phyloP scores from a whole-genome alignment of 2,329 filamentous ascomycete species.

The Biscogniauxia sp. region DNA sequence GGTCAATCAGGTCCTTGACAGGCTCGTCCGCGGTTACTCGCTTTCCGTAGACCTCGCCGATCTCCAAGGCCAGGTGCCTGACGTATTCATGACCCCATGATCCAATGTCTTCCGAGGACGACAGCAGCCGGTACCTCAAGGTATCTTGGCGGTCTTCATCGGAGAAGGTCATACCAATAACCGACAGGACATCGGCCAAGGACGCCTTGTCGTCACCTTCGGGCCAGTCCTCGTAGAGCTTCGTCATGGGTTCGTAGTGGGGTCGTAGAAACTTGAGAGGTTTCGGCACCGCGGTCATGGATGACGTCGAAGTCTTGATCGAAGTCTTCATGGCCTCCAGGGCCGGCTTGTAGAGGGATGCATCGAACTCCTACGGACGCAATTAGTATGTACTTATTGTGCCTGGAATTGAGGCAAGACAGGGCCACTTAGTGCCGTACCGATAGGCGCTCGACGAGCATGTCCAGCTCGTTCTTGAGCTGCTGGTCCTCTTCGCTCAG shows the following conservation, averaged over 20 bases:
- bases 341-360: slow-evolving; percentile 83
- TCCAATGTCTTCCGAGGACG: slow-evolving; percentile 86
- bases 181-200: slow-evolving; percentile 91
- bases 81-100: slow-evolving; percentile 99
- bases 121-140: slow-evolving; percentile 88
- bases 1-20: slow-evolving; percentile 78
- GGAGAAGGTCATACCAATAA: slow-evolving; percentile 98
- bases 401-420: neutral
- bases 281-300: slow-evolving; percentile 98
- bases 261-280: slow-evolving; percentile 96
- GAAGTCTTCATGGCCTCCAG: slow-evolving; percentile 96
- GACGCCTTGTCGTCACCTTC: slow-evolving; percentile 81
- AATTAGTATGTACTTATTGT: slow-evolving; percentile 10
- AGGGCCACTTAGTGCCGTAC: slow-evolving; percentile 46
- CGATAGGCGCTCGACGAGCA: slow-evolving; percentile 93
- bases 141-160: slow-evolving; percentile 96
- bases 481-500: slow-evolving; percentile 97
- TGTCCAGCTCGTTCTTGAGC: slow-evolving; percentile 95
- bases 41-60: slow-evolving; percentile 90
- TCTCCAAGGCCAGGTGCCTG: slow-evolving; percentile 90
- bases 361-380: slow-evolving; percentile 70
- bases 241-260: slow-evolving; percentile 87
- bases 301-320: slow-evolving; percentile 98
- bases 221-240: slow-evolving; percentile 87
- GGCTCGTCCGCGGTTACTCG: slow-evolving; percentile 82